phyloP scores from a whole-genome alignment of 1,284 basidiomycete genomes.

The Rhodotorula sp. region DNA sequence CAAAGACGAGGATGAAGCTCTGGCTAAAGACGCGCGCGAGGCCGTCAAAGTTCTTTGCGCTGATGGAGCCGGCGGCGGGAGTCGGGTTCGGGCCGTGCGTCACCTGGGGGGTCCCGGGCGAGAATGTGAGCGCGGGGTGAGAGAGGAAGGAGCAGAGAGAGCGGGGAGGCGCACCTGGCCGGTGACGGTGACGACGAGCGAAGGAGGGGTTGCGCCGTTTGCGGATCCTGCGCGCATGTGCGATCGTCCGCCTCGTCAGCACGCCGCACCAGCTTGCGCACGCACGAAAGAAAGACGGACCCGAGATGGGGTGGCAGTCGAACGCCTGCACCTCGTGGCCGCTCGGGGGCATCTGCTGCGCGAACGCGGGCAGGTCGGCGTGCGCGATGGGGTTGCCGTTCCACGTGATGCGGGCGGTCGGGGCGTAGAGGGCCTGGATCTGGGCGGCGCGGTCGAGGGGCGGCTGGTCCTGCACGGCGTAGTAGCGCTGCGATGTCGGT shows the following conservation, averaged over 20 bases:
- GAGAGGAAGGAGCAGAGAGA: background rate
- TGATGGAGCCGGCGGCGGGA: conserved; percentile 54
- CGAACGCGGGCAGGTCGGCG: conserved; percentile 58
- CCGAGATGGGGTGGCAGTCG: conserved; percentile 82
- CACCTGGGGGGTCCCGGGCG: conserved; percentile 53
- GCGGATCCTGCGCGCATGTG: conserved; percentile 22
- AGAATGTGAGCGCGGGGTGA: background rate
- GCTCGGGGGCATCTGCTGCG: conserved; percentile 43
- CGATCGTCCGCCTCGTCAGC: background rate
- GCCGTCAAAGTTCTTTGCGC: conserved; percentile 62
- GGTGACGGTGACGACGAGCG: conserved; percentile 33
- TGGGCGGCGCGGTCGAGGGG: conserved; percentile 45
- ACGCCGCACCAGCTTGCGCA: background rate
- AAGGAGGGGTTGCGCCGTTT: conserved; percentile 15
- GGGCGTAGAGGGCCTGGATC: conserved; percentile 73
- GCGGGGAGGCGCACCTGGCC: conserved; percentile 21
- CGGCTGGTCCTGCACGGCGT: conserved; percentile 24
- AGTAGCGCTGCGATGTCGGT: conserved; percentile 23
- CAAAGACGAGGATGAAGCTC: conserved; percentile 66
- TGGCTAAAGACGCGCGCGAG: conserved; percentile 80
- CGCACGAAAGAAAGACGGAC: conserved; percentile 53
- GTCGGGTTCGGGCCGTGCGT: conserved; percentile 63
- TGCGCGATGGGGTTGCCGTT: conserved; percentile 79
- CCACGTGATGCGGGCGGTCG: conserved; percentile 73
- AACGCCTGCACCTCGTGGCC: conserved; percentile 77